Evolutionary conservation across 495 filamentous ascomycete genomes (phyloP).

Genomic region (Penicillium paradoxum): DNA sequence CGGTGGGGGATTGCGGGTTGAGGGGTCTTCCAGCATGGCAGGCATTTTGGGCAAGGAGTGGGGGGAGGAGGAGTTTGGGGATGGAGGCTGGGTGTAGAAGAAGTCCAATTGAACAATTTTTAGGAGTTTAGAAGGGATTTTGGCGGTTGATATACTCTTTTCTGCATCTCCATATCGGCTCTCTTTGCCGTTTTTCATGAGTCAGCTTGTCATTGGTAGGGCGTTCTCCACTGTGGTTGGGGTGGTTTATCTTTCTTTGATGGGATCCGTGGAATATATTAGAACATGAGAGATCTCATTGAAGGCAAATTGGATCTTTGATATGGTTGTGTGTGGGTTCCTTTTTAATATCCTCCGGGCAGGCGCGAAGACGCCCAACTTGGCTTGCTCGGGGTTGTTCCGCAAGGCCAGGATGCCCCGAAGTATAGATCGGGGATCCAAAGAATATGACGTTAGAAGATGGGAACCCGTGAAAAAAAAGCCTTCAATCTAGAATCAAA

Average conservation of each 20-base stretch:
- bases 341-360: too few species aligned
- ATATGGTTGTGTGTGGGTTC: not conserved
- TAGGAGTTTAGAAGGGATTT: not conserved
- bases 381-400: not conserved
- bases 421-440: too few species aligned
- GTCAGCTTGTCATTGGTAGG: slow-evolving; percentile 20
- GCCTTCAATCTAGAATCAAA: not conserved
- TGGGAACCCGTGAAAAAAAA: too few species aligned
- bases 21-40: slow-evolving; percentile 75
- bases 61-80: not conserved
- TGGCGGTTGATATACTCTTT: not conserved
- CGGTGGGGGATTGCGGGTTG: slow-evolving; percentile 46
- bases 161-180: not conserved
- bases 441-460: too few species aligned
- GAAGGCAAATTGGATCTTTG: too few species aligned
- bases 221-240: slow-evolving; percentile 13
- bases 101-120: not conserved
- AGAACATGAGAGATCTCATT: not conserved
- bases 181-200: slow-evolving; percentile 6
- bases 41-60: slow-evolving; percentile 30
- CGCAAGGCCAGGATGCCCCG: not conserved
- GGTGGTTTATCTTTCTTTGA: not conserved
- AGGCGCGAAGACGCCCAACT: not conserved
- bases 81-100: not conserved
- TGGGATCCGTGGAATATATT: not conserved